Evolutionary conservation across 176 grass and related monocot species (phyloP), one percentile per base, ranked within the genome.

Genomic region (Lolium multiflorum): DNA sequence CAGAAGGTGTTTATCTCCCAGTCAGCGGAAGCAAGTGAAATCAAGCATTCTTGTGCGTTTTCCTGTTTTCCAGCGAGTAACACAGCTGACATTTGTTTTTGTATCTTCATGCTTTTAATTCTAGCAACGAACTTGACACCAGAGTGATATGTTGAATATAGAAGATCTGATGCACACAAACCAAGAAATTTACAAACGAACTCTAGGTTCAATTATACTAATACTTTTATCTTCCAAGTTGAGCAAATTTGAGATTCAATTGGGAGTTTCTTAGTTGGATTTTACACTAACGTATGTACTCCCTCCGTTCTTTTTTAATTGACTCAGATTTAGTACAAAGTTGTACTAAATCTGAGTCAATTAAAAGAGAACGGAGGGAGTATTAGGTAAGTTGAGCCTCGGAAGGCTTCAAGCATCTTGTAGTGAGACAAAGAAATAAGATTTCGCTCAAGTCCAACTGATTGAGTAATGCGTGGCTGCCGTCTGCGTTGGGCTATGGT

Each of bases 1-100:
- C 93, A 28, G 93, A 92, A 51, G 90, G 93, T 22, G 88, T 95
- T 22, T 95, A 92, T 50, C 88, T 95, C 35, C 93, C 90, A 28
- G 71, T 87, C 46, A 87, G 20, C 9, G 80, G 58, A 79, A 90
- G 86, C 86, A 95, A 92, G 59, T 95, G 60, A 90, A 91, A 9
- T 7, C 9, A 6, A 39, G 48, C 52, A 28, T 49, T 51, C 7
- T 0, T 12, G 69, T 37, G 28, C 65, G 20, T 46, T 48, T 66
- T 10, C 22, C 31, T 22, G 7, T 13, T 61, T 46, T 65, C n/a
- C 11, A 18, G 31, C 57, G 20, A 86, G 63, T 63, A 78, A 79
- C 38, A 60, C 67, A 76, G 50, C 20, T 24, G 35, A 69, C 7
- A 16, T 68, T 88, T 51, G 43, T 3, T 51, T 72, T 2, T 74